Percentiles rank a stretch among this genome's conserved stretches.
Evolutionary conservation across 2,329 filamentous ascomycete genomes (phyloP).

Genomic region (Curvularia lunata): DNA sequence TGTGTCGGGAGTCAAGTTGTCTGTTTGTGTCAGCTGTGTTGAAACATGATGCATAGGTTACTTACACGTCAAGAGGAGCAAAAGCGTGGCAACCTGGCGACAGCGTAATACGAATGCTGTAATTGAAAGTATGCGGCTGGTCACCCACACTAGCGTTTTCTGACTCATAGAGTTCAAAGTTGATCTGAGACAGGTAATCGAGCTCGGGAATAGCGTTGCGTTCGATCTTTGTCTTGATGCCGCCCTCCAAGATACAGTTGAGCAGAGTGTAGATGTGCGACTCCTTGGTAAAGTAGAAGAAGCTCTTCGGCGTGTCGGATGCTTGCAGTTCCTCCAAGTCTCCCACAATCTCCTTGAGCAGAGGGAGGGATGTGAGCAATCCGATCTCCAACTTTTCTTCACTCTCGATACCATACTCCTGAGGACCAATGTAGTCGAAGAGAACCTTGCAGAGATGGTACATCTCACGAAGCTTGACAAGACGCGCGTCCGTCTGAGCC

Average conservation of each 20-base stretch:
- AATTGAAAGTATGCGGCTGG: constrained; percentile 79
- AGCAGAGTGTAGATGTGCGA: constrained; percentile 98
- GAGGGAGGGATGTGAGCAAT: constrained; percentile 86
- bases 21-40: constrained; percentile 27
- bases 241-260: constrained; percentile 97
- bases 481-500: constrained; percentile 80
- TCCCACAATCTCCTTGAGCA: constrained; percentile 95
- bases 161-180: constrained; percentile 96
- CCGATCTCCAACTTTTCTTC: constrained; percentile 99
- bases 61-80: constrained; percentile 84
- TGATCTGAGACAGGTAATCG: constrained; percentile 96
- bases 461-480: constrained; percentile 88
- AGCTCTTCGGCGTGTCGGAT: constrained; percentile 89
- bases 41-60: neutral
- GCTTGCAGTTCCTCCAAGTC: constrained; percentile 98
- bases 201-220: constrained; percentile 95
- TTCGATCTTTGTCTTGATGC: constrained; percentile 95
- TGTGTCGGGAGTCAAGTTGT: constrained; percentile 93
- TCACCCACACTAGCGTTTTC: constrained; percentile 68
- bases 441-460: constrained; percentile 93
- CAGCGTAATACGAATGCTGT: constrained; percentile 95
- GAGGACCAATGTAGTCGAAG: constrained; percentile 97
- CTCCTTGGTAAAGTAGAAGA: constrained; percentile 99
- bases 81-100: constrained; percentile 96
- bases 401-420: constrained; percentile 96